Percentiles rank a stretch among this genome's conserved stretches.
phyloP scores from a whole-genome alignment of 2,329 filamentous ascomycete species.

The Hypoxylon sp. region DNA sequence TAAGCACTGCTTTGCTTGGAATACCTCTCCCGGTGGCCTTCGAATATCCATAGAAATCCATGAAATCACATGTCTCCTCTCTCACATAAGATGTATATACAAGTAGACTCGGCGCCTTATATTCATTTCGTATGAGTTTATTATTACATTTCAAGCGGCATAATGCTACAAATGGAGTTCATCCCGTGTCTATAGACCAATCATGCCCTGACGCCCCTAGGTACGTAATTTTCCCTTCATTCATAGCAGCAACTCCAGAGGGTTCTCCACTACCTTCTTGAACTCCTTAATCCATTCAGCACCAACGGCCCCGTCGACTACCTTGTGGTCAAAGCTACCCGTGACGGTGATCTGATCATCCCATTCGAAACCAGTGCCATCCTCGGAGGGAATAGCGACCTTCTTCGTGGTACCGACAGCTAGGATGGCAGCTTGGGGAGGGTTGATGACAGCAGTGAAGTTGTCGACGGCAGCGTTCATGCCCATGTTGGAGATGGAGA shows the following conservation, averaged over 20 bases:
- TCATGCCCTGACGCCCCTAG: conserved; percentile 52
- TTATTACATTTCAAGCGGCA: conserved; percentile 51
- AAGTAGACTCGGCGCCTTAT: conserved; percentile 6
- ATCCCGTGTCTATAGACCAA: conserved; percentile 53
- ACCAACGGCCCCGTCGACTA: conserved; percentile 95
- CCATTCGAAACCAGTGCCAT: conserved; percentile 86
- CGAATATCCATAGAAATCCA: background rate
- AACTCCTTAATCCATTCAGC: conserved; percentile 97
- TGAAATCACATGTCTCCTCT: conserved; percentile 1
- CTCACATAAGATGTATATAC: background rate
- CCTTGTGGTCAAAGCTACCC: conserved; percentile 98
- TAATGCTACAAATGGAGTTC: conserved; percentile 52
- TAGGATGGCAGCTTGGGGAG: conserved; percentile 94
- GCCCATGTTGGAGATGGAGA: conserved; percentile 99
- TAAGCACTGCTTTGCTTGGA: background rate
- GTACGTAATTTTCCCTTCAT: conserved; percentile 34
- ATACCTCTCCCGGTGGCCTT: background rate
- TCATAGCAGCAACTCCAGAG: conserved; percentile 92
- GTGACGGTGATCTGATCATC: conserved; percentile 98
- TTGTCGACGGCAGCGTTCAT: conserved; percentile 98
- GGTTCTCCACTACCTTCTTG: conserved; percentile 98
- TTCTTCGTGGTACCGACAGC: conserved; percentile 96
- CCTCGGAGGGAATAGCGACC: conserved; percentile 90
- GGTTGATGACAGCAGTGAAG: conserved; percentile 99
- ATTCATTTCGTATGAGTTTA: conserved; percentile 41